Percentiles rank a stretch among this genome's conserved stretches.
Conservation (phyloP, 129 eudicot species). For the Escallonia herrerae region DNA sequence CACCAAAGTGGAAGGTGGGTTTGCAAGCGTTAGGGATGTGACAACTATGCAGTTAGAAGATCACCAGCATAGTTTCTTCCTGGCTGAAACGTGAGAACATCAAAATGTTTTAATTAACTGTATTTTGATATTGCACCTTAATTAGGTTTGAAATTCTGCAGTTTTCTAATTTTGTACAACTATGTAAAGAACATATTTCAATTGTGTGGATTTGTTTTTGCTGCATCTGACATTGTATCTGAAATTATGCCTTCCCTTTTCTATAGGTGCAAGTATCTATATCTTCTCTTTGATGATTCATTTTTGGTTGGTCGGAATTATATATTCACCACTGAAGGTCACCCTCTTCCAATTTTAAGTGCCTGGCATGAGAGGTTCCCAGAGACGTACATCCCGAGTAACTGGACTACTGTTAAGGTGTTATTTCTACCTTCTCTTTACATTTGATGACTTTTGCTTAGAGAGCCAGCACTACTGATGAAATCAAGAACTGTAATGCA, state of each 20-base stretch:
- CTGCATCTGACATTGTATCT: neutral
- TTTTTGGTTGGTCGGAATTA: conserved; percentile 57
- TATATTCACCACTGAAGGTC: conserved; percentile 93
- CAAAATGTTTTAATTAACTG: no score
- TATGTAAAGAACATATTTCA: neutral
- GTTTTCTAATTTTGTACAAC: neutral
- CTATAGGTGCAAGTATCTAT: conserved; percentile 90
- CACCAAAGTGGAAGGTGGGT: conserved; percentile 94
- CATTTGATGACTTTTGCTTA: conserved; percentile 2
- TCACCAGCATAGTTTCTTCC: conserved; percentile 98
- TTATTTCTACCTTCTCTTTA: neutral
- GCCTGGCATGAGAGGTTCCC: conserved; percentile 96
- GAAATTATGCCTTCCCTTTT: conserved; percentile 1
- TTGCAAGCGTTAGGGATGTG: conserved; percentile 92
- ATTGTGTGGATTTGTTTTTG: neutral
- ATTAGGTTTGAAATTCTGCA: no score
- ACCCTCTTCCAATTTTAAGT: conserved; percentile 85
- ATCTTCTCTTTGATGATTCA: conserved; percentile 86
- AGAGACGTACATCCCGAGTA: conserved; percentile 52
- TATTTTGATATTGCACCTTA: no score
- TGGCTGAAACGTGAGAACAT: conserved; percentile 82
- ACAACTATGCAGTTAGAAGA: conserved; percentile 92
- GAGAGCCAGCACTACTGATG: neutral
- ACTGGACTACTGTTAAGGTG: conserved; percentile 73
- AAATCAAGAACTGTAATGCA: neutral